phyloP scores from a whole-genome alignment of 371 early-diverging fungal species.

The Lichtheimia ornata region DNA sequence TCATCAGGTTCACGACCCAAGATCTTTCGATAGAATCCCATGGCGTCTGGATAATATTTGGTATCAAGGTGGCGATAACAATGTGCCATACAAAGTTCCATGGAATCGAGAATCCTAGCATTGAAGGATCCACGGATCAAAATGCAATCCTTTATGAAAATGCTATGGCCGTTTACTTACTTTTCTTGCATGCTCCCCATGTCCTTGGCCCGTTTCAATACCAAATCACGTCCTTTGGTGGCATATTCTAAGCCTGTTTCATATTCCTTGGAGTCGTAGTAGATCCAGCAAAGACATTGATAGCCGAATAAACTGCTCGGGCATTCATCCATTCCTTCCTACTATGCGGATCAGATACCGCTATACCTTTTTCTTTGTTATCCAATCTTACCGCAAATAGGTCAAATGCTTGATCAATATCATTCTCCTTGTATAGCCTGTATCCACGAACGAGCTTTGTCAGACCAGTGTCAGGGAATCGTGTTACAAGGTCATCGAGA shows the following conservation, averaged over 20 bases:
- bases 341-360: neutral
- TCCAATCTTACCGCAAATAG: constrained; percentile 30
- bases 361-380: neutral
- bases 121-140: neutral
- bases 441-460: constrained; percentile 57
- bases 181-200: constrained; percentile 39
- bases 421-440: constrained; percentile 35
- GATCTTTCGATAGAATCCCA: constrained; percentile 54
- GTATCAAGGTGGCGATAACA: constrained; percentile 59
- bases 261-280: constrained; percentile 54
- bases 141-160: neutral
- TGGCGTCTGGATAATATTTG: constrained; percentile 54
- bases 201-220: constrained; percentile 28
- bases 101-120: constrained; percentile 51
- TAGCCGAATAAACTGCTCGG: constrained; percentile 54
- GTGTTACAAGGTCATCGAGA: constrained; percentile 37
- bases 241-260: constrained; percentile 67
- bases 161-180: constrained; percentile 20
- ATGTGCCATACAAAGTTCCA: constrained; percentile 66
- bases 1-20: constrained; percentile 47
- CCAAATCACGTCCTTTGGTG: constrained; percentile 49
- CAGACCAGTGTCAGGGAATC: constrained; percentile 54
- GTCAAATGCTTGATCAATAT: constrained; percentile 50
- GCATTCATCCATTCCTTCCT: constrained; percentile 53
- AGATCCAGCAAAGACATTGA: constrained; percentile 56